phyloP scores from a whole-genome alignment of 345 rosid species.

The Syzygium aromaticum region DNA sequence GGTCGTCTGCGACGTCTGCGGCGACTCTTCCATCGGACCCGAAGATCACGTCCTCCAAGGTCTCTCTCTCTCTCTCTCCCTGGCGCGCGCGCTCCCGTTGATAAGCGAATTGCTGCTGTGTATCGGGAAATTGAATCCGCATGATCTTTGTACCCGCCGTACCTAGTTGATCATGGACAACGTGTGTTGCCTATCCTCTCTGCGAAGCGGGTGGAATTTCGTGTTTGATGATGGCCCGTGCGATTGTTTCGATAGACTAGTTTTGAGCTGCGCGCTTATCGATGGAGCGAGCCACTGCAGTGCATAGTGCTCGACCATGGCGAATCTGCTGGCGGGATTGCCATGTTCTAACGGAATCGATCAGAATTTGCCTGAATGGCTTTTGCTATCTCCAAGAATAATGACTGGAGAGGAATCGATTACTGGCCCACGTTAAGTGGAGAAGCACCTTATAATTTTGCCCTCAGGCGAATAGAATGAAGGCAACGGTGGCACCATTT shows the following conservation, averaged over 20 bases:
- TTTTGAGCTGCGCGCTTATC: background rate
- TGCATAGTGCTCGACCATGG: background rate
- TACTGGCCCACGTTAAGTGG: background rate
- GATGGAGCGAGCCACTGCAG: background rate
- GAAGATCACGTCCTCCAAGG: slow-evolving; percentile 94
- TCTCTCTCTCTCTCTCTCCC: slow-evolving; percentile 1
- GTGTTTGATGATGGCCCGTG: background rate
- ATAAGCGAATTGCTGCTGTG: background rate
- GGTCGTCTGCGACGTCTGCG: slow-evolving; percentile 91
- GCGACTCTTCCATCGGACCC: slow-evolving; percentile 85
- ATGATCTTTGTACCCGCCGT: background rate
- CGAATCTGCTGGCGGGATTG: background rate
- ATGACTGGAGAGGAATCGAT: background rate
- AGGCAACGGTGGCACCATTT: background rate
- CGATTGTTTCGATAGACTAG: background rate
- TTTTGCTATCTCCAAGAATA: background rate
- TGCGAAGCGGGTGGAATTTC: background rate
- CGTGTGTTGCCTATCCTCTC: background rate
- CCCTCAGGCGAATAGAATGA: background rate
- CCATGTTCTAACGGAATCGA: background rate
- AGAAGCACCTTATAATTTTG: background rate
- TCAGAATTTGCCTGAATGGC: background rate
- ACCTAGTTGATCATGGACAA: background rate
- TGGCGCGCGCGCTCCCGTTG: background rate
- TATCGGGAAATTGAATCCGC: background rate